A percentile compares a stretch with the other conserved stretches of the same genome.
Evolutionary conservation across 164 flowering plant genomes (phyloP).

Genomic region (Vitis rupestris): DNA sequence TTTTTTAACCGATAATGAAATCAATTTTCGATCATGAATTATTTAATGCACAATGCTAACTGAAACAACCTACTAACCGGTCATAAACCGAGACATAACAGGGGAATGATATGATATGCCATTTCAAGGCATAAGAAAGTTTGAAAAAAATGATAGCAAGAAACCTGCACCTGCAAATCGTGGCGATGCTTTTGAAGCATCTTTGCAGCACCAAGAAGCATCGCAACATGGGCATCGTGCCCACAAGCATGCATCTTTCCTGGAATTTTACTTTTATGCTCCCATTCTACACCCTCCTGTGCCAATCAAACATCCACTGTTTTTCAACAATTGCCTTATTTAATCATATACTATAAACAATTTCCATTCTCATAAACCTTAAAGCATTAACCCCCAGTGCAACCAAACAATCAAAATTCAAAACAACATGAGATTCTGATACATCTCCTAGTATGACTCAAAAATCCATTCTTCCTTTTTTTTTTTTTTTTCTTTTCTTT

Average conservation of each 20-base stretch:
- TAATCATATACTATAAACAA: no score
- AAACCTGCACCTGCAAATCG: slow-evolving; percentile 20
- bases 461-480: neutral
- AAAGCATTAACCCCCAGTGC: no score
- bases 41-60: no score
- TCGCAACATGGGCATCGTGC: slow-evolving; percentile 50
- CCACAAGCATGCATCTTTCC: slow-evolving; percentile 57
- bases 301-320: slow-evolving; percentile 7
- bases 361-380: no score
- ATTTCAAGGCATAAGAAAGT: neutral
- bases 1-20: no score
- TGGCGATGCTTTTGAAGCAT: slow-evolving; percentile 29
- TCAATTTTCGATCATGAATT: no score
- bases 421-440: no score
- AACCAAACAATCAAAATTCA: no score
- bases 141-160: neutral
- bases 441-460: no score
- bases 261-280: slow-evolving; percentile 42
- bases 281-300: slow-evolving; percentile 47
- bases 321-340: neutral
- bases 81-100: no score
- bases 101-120: no score
- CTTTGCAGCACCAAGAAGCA: slow-evolving; percentile 52
- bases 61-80: no score
- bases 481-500: neutral